These are phyloP conservation scores for Aspergillus ochraceoroseus DNA, from an alignment of 2,329 filamentous ascomycete genomes.

Conservation along the genomic window DNA sequence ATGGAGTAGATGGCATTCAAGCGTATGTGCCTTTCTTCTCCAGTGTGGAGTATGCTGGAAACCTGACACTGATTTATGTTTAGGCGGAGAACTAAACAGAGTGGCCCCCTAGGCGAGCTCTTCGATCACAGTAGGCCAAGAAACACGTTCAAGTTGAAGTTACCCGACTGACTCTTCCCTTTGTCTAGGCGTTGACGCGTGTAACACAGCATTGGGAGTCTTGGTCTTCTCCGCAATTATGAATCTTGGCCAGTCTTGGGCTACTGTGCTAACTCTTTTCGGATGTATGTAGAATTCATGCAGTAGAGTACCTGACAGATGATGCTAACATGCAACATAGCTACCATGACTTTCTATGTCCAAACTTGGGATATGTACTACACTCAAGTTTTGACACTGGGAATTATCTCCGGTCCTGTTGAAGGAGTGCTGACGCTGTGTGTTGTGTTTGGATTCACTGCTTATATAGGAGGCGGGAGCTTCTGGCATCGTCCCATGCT, in stretches of 20 bases:
- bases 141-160: background rate
- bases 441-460: conserved; percentile 75
- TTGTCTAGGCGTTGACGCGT: conserved; percentile 68
- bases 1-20: conserved; percentile 91
- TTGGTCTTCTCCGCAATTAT: conserved; percentile 87
- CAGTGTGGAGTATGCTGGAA: conserved; percentile 1
- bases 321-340: conserved; percentile 40
- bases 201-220: conserved; percentile 92
- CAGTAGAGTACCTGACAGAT: background rate
- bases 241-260: conserved; percentile 90
- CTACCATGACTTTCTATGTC: conserved; percentile 92
- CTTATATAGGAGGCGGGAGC: conserved; percentile 75
- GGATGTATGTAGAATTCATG: conserved; percentile 56
- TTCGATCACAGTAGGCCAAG: conserved; percentile 75
- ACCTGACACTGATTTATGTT: conserved; percentile 7
- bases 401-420: conserved; percentile 87
- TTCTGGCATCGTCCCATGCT: conserved; percentile 90
- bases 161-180: conserved; percentile 3
- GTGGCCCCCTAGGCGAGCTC: conserved; percentile 87
- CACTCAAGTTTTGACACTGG: conserved; percentile 89
- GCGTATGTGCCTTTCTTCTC: conserved; percentile 55
- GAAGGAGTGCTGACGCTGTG: conserved; percentile 87
- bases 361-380: conserved; percentile 99
- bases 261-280: conserved; percentile 76
- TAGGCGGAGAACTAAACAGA: conserved; percentile 81